phyloP scores from a whole-genome alignment of 2,329 filamentous ascomycete genomes.

The Trichothecium roseum region DNA sequence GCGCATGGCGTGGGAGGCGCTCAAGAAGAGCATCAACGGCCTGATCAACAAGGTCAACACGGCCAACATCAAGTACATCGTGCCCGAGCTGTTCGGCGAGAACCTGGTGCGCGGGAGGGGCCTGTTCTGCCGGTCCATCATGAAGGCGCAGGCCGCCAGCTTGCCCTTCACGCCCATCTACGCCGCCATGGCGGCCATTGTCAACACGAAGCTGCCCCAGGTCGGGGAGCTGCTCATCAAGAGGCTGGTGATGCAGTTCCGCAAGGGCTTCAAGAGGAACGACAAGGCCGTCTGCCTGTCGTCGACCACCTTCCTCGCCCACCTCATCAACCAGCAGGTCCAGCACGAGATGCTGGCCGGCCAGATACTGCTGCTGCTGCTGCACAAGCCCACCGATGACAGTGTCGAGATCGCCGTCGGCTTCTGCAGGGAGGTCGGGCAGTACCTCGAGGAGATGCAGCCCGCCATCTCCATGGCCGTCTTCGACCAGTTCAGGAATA shows the following conservation, averaged over 20 bases:
- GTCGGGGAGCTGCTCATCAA: constrained; percentile 86
- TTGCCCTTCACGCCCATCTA: constrained; percentile 95
- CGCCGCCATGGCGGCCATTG: constrained; percentile 88
- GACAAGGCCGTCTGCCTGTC: constrained; percentile 94
- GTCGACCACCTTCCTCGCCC: constrained; percentile 88
- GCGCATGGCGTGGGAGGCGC: constrained; percentile 96
- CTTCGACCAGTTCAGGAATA: constrained; percentile 92
- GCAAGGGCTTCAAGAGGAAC: constrained; percentile 91
- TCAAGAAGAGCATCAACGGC: constrained; percentile 98
- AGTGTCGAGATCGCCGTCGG: constrained; percentile 96
- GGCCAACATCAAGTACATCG: constrained; percentile 94
- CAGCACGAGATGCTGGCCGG: constrained; percentile 88
- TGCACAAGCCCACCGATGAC: constrained; percentile 94
- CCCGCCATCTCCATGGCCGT: constrained; percentile 77
- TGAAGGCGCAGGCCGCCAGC: constrained; percentile 96
- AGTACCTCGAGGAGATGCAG: constrained; percentile 94
- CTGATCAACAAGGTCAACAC: constrained; percentile 99
- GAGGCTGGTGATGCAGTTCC: constrained; percentile 80
- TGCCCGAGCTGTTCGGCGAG: constrained; percentile 90
- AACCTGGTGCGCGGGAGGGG: constrained; percentile 87
- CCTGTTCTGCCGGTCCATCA: constrained; percentile 88
- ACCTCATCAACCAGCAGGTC: constrained; percentile 93
- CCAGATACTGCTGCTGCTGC: constrained; percentile 81
- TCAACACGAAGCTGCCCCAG: constrained; percentile 93
- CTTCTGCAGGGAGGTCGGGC: constrained; percentile 83